phyloP scores from a whole-genome alignment of 106 monocot genomes.

The Alisma plantagoaquatica region DNA sequence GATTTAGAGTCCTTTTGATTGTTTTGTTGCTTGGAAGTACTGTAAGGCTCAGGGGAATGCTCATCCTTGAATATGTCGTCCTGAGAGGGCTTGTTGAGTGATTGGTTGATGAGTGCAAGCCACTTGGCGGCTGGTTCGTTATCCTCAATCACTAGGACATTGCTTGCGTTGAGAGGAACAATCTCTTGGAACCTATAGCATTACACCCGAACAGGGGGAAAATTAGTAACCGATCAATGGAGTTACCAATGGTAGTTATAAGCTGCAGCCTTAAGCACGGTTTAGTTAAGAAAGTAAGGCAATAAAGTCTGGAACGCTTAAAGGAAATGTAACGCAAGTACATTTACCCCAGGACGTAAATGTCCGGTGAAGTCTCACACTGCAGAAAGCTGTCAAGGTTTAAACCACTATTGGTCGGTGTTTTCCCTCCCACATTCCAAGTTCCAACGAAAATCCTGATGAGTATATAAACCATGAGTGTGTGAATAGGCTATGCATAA shows the following conservation, averaged over 20 bases:
- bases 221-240: background rate
- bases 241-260: background rate
- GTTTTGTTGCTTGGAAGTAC: no score
- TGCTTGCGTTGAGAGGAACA: conserved; percentile 92
- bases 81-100: conserved; percentile 58
- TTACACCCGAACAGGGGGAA: background rate
- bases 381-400: conserved; percentile 79
- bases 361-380: conserved; percentile 69
- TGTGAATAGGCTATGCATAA: background rate
- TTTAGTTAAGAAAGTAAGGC: background rate
- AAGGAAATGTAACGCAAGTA: background rate
- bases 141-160: conserved; percentile 80
- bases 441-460: conserved; percentile 83
- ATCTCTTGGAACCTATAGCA: conserved; percentile 95
- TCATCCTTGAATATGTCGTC: background rate
- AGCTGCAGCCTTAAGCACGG: background rate
- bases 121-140: conserved; percentile 84
- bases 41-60: background rate
- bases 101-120: conserved; percentile 63
- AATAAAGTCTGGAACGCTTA: background rate
- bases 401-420: conserved; percentile 54
- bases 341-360: conserved; percentile 83
- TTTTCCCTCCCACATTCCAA: conserved; percentile 94
- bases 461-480: background rate
- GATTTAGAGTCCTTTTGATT: conserved; percentile 25